Base-by-base conservation (phyloP, 73 alveolate species). In the Blepharisma japonicum region DNA sequence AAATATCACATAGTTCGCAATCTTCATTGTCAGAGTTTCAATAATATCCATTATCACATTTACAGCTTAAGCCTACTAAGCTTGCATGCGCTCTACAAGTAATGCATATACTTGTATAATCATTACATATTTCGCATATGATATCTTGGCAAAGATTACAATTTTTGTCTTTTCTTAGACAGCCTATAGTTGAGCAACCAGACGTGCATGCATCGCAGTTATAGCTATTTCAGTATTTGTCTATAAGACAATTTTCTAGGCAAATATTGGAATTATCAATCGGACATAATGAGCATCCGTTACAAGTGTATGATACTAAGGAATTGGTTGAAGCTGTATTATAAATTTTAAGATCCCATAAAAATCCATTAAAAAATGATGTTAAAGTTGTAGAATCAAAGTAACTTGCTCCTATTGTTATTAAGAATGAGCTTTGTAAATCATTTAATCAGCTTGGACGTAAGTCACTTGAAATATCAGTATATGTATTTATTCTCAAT, bases 121-220 rank as follows among this genome's bases (percentile, higher is more conserved):
- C 74, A 18, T 61, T 5, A 25, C 74, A 61, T 14, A 25, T 25
- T 25, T 14, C 38, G 5, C 74, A 61, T 20, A 14, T 20, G 18
- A 61, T 8, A 25, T 61, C 74, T 14, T 61, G 11, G 47, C 74
- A 61, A 14, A 61, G 23, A 5, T 61, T 61, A 25, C 74, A 61
- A 9, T n/a, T 61, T 20, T 61, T 61, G 2, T n/a, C 11, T n/a
- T 2, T 25, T 9, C n/a, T 25, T 61, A 25, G 6, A 5, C 74
- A 61, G 18, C 47, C 23, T 1, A 61, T 5, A 20, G 74, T 61
- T 25, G 74, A 14, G 14, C 50, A 20, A 1, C 27, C 23, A 18
- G 74, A 61, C 2, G 3, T 1, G 5, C 74, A 61, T 9, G 74
- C 0, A 25, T 14, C 11, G 5, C 74, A 61, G 48, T 5, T 18